Percentiles rank a stretch among this genome's conserved stretches.
phyloP scores from a whole-genome alignment of 169 alveolate genomes.

The Plasmodium chabaudi region DNA sequence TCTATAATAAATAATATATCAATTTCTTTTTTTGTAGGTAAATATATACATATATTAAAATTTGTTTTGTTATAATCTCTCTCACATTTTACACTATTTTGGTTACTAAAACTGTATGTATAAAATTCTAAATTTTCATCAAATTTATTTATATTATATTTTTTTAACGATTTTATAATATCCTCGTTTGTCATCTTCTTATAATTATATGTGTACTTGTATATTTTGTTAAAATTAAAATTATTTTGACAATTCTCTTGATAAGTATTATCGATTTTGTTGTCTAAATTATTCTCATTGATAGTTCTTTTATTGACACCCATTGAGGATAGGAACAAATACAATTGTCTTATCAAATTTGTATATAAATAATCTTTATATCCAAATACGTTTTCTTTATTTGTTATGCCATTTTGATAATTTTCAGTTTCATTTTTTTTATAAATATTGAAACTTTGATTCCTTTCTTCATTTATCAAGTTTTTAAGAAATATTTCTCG shows the following conservation, averaged over 20 bases:
- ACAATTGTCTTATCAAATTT: slow-evolving; percentile 25
- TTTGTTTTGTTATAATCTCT: slow-evolving; percentile 1
- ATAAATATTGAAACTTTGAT: neutral
- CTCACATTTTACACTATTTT: neutral
- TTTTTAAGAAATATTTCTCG: slow-evolving; percentile 17
- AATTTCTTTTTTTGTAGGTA: slow-evolving; percentile 62
- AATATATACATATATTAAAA: slow-evolving; percentile 56
- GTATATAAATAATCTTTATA: slow-evolving; percentile 43
- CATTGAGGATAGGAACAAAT: slow-evolving; percentile 15
- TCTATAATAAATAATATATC: slow-evolving; percentile 59
- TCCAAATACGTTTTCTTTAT: neutral
- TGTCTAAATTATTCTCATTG: neutral
- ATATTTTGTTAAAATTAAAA: slow-evolving; percentile 33
- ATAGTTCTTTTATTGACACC: slow-evolving; percentile 19
- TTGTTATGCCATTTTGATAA: neutral
- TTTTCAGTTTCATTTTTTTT: neutral
- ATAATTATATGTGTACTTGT: slow-evolving; percentile 30
- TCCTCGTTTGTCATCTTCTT: neutral
- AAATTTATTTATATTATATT: slow-evolving; percentile 5
- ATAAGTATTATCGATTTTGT: too few species aligned
- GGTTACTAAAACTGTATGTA: slow-evolving; percentile 1
- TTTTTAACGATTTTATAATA: neutral
- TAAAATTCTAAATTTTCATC: slow-evolving; percentile 1
- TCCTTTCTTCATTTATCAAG: slow-evolving; percentile 8
- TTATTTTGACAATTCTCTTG: too few species aligned